Evolutionary conservation across 2,329 filamentous ascomycete species (phyloP).

Genomic region (Botrytis galanthina): DNA sequence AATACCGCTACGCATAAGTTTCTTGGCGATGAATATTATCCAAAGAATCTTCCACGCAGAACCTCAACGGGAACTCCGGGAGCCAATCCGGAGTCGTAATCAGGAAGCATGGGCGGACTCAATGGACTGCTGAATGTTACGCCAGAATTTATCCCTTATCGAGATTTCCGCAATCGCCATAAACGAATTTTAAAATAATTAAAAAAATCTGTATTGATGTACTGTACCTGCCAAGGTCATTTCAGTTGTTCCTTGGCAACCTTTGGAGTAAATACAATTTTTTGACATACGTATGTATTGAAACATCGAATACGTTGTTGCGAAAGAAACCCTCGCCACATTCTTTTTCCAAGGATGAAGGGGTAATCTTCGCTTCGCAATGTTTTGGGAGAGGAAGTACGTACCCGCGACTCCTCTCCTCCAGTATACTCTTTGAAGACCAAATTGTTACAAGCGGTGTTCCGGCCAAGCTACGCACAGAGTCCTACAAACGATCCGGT

Average conservation of each 20-base stretch:
- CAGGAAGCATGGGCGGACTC: constrained; percentile 1
- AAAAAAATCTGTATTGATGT: neutral
- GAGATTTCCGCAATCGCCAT: neutral
- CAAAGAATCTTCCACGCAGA: constrained; percentile 11
- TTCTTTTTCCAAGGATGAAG: neutral
- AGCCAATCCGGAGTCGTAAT: constrained; percentile 13
- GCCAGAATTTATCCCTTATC: constrained; percentile 1
- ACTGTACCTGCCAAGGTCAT: constrained; percentile 3
- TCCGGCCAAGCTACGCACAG: constrained; percentile 12
- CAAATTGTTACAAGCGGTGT: constrained; percentile 12
- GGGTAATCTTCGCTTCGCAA: neutral
- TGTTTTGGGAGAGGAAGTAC: neutral
- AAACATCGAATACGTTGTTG: neutral
- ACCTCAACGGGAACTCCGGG: constrained; percentile 1
- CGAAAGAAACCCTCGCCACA: neutral
- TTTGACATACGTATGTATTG: neutral
- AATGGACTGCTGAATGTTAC: neutral
- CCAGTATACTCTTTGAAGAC: neutral
- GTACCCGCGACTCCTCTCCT: neutral
- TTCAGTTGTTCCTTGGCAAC: neutral
- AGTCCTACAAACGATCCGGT: constrained; percentile 2
- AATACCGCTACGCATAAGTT: neutral
- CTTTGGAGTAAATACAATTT: neutral
- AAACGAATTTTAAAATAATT: neutral
- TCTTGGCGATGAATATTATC: constrained; percentile 7